Evolutionary conservation across 331 rosid species (phyloP), one percentile per base, ranked within the genome.

Genomic region (Phaseolus coccineus): DNA sequence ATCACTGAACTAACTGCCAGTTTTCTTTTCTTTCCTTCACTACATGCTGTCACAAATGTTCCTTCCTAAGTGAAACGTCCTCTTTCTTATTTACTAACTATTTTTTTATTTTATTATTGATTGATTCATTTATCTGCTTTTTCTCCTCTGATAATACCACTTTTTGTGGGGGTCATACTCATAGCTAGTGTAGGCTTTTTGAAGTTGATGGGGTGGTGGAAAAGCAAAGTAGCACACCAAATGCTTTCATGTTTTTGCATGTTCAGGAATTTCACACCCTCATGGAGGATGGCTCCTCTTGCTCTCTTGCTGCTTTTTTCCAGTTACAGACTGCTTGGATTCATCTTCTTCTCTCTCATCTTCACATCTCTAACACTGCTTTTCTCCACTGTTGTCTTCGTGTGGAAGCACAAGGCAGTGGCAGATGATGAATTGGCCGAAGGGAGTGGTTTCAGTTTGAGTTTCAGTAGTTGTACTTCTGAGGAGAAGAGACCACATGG

Each of bases 281-380:
- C 90, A 74, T 90, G 93, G 96, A 86, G 93, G 96, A 86, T 86
- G 77, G 75, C 74, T 57, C 37, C 76, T 70, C 83, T 81, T 69
- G 76, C 88, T 31, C 83, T 87, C 76, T 65, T 90, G 16, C 71
- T 89, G 59, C 31, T 87, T 83, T 84, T 80, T 81, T 63, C 86
- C 79, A 84, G 82, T 16, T 82, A 80, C 73, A 68, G 80, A 58
- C 53, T 85, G 68, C 69, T 79, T 62, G 92, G 87, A 0, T 82
- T 84, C 65, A 84, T 89, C 8, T 80, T 86, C 78, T 82, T 71
- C 7, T 83, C 94, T 63, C 30, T 88, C 62, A 53, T 90, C 73
- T 68, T 83, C 67, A 84, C 92, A 73, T 85, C 83, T 65, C 71
- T 85, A 40, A 44, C 58, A n/a, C 28, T 90, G 64, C 13, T 89